Evolutionary conservation across 2,329 filamentous ascomycete genomes (phyloP).

Genomic region (Ceratocystis alfenasii): DNA sequence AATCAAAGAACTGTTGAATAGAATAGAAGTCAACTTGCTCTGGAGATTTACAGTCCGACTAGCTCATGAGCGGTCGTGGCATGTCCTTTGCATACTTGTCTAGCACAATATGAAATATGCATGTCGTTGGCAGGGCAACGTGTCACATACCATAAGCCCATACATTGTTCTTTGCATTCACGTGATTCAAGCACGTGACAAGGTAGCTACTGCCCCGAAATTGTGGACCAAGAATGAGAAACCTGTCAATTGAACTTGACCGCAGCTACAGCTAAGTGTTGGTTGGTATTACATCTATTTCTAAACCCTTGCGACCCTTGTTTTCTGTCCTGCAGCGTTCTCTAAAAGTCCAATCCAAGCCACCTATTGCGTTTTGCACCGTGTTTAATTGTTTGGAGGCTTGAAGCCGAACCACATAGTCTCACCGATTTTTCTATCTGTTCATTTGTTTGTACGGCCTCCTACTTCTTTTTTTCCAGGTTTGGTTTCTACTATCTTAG

Average conservation of each 20-base stretch:
- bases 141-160: neutral
- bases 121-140: constrained; percentile 9
- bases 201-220: neutral
- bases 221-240: neutral
- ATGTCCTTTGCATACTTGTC: constrained; percentile 1
- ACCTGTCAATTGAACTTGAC: neutral
- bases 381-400: constrained; percentile 3
- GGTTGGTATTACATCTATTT: neutral
- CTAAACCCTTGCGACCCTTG: constrained; percentile 1
- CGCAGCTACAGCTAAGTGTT: neutral
- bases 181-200: neutral
- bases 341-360: neutral
- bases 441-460: neutral
- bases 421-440: neutral
- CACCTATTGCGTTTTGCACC: constrained; percentile 11
- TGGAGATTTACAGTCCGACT: neutral
- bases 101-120: neutral
- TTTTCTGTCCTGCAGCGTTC: neutral
- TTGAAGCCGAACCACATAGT: constrained; percentile 6
- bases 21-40: neutral
- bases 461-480: neutral
- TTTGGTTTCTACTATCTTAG: neutral
- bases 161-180: neutral
- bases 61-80: neutral
- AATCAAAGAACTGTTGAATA: neutral